phyloP scores from a whole-genome alignment of 768 basidiomycete species.

The Boletus reticuloceps region DNA sequence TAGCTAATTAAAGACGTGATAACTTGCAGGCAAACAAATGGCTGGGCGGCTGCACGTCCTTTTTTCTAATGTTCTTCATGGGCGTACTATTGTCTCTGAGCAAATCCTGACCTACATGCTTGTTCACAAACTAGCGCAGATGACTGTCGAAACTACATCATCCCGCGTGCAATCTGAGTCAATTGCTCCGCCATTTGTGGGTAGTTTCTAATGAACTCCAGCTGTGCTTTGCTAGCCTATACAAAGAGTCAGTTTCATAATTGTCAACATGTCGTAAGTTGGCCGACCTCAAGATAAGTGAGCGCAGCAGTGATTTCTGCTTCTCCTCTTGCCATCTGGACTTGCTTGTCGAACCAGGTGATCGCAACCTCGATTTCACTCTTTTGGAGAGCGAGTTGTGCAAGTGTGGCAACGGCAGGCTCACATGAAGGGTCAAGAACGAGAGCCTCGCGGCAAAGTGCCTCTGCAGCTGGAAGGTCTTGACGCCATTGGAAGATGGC shows the following conservation, averaged over 20 bases:
- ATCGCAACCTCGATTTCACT: conserved; percentile 84
- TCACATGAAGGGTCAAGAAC: conserved; percentile 91
- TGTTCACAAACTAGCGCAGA: neutral
- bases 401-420: conserved; percentile 92
- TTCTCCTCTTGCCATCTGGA: conserved; percentile 86
- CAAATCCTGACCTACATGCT: conserved; percentile 14
- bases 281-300: conserved; percentile 74
- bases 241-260: neutral
- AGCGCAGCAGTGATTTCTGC: conserved; percentile 78
- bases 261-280: neutral
- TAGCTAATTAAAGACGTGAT: conserved; percentile 9
- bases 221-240: conserved; percentile 81
- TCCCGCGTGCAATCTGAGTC: conserved; percentile 42
- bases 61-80: neutral
- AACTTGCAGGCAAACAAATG: neutral
- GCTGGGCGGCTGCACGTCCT: no score
- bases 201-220: conserved; percentile 80
- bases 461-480: conserved; percentile 78
- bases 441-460: conserved; percentile 85
- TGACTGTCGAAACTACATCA: conserved; percentile 27
- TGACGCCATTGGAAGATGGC: conserved; percentile 95
- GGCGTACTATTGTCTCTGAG: conserved; percentile 12
- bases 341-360: conserved; percentile 81
- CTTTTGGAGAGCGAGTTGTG: conserved; percentile 90
- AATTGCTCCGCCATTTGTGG: conserved; percentile 81